Base-by-base conservation (phyloP, 129 eudicot species). In the Rutidosis leptorrhynchoides region DNA sequence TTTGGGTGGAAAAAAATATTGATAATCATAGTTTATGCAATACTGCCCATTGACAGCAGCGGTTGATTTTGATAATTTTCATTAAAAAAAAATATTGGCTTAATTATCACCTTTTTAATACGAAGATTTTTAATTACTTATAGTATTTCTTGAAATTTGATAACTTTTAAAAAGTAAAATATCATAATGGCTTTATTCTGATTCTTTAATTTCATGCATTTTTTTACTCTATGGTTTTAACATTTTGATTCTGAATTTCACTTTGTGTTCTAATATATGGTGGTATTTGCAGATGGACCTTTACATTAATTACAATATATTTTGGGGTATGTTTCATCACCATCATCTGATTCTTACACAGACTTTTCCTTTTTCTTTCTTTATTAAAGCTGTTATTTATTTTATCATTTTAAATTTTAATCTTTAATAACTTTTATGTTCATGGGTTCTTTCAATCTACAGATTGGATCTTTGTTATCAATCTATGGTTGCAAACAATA, bases 401-500 rank as follows among this genome's bases (percentile, higher is more conserved):
- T 37, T 25, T 55, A 12, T 37, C 14, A 23, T 51, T 58, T 37
- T n/a, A n/a, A n/a, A 23, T 51, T 58, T 37, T 49, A 20, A 24
- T 26, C 25, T 68, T 32, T 3, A 25, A n/a, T 3, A 25, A 5
- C 65, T n/a, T n/a, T n/a, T n/a, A 45, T 64, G 67, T 64, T 37
- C 25, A 60, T 83, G 53, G 55, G 24, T 53, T 77, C 49, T 58
- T 58, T 58, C 51, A 48, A 21, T 74, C 62, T 16, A 54, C 59
- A 92, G 98, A 82, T 92, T 29, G 98, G 98, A 68, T 82, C 95
- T 4, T 37, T 85, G 71, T 73, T 92, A 30, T 88, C 98, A 17
- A 69, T 83, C 58, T 78, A 83, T 25, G 98, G 98, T 73, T 88
- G 96, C 59, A 78, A 78, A 65, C 64, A 78, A 17, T 71, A 88